These are phyloP conservation scores for Aspergillus quadricinctus DNA, from an alignment of 2,329 filamentous ascomycete species.

Conservation along the genomic window DNA sequence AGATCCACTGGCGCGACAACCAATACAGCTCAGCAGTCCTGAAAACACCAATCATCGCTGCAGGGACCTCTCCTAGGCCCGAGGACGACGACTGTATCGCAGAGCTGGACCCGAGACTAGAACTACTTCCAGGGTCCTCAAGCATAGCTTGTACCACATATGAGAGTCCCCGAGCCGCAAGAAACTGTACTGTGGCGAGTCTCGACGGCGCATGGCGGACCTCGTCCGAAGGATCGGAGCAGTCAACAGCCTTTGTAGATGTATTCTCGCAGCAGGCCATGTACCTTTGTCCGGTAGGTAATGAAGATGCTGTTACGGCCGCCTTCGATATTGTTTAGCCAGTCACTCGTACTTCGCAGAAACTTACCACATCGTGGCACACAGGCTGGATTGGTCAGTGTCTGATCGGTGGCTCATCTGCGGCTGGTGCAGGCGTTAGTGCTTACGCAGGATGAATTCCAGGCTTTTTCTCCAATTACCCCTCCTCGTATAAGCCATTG, in stretches of 20 bases:
- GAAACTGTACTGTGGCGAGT: constrained; percentile 8
- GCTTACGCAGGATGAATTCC: no score
- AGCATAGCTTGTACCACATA: no score
- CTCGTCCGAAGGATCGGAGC: constrained; percentile 3
- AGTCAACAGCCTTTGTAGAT: neutral
- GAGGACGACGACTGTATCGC: no score
- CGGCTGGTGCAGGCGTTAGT: no score
- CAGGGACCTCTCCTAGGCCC: no score
- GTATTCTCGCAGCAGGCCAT: constrained; percentile 6
- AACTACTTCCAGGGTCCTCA: no score
- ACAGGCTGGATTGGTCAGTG: constrained; percentile 4
- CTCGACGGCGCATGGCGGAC: constrained; percentile 2
- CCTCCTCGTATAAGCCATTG: no score
- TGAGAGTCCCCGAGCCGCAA: neutral
- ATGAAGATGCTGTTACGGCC: neutral
- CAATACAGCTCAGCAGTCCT: no score
- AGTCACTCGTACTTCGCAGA: neutral
- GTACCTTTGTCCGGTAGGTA: neutral
- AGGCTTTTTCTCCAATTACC: no score
- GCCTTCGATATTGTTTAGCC: neutral
- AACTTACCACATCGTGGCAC: constrained; percentile 8
- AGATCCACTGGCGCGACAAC: no score
- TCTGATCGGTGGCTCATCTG: neutral
- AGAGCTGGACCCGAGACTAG: no score
- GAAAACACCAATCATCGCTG: no score